Evolutionary conservation across 1,139 yeast species (phyloP).

Genomic region (Geotrichum fermentans): DNA sequence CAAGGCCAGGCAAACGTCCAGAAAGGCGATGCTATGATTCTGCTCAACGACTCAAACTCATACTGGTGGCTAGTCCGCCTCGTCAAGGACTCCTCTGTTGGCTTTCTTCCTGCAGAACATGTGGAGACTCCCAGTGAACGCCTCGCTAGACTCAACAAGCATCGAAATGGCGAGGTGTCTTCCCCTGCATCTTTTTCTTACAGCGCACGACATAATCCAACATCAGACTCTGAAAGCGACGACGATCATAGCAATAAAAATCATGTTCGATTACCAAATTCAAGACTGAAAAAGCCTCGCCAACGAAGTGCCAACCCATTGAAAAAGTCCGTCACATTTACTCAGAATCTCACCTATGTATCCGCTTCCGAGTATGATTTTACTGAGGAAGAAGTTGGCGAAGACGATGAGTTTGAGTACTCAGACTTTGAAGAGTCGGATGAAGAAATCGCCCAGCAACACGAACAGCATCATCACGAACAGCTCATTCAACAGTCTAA

Average conservation of each 20-base stretch:
- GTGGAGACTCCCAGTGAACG: slow-evolving; percentile 89
- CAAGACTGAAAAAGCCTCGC: slow-evolving; percentile 2
- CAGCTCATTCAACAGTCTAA: too few relatives aligned
- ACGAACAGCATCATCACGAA: background rate
- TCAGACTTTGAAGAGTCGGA: slow-evolving; percentile 20
- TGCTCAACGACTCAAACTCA: slow-evolving; percentile 82
- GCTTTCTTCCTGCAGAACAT: slow-evolving; percentile 96
- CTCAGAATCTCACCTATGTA: slow-evolving; percentile 27
- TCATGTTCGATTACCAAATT: slow-evolving; percentile 2
- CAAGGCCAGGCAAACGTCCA: slow-evolving; percentile 82
- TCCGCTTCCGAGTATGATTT: slow-evolving; percentile 32
- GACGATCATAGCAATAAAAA: background rate
- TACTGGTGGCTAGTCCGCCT: slow-evolving; percentile 97
- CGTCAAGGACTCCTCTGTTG: slow-evolving; percentile 56
- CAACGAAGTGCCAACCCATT: background rate
- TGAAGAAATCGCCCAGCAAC: slow-evolving; percentile 1
- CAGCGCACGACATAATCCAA: background rate
- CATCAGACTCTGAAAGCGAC: background rate
- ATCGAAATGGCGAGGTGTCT: slow-evolving; percentile 72
- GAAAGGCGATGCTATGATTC: slow-evolving; percentile 76
- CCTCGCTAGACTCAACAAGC: slow-evolving; percentile 84
- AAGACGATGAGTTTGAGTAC: slow-evolving; percentile 27
- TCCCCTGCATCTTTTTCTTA: slow-evolving; percentile 17
- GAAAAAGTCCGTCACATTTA: slow-evolving; percentile 28
- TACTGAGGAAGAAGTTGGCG: slow-evolving; percentile 26